Evolutionary conservation across 2,329 filamentous ascomycete genomes (phyloP).

Genomic region (Xylariaceae sp.): DNA sequence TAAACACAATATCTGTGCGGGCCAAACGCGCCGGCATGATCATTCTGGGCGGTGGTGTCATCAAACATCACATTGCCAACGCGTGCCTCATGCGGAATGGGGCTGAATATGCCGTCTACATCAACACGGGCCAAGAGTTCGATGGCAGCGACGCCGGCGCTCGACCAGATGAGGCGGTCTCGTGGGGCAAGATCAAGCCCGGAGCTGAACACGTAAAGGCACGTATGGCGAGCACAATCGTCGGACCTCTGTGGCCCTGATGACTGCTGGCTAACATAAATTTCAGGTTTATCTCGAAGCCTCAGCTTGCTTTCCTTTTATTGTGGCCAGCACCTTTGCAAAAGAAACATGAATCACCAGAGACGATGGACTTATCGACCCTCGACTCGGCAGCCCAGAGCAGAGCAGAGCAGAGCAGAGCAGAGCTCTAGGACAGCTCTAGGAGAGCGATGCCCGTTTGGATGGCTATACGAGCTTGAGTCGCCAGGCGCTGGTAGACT

Average conservation of each 20-base stretch:
- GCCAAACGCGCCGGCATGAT: conserved; percentile 92
- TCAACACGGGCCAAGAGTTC: conserved; percentile 96
- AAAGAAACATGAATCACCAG: conserved; percentile 33
- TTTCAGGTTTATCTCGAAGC: conserved; percentile 55
- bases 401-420: no score
- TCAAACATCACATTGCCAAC: conserved; percentile 98
- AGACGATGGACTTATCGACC: no score
- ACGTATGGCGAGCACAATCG: no score
- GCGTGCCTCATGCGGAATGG: conserved; percentile 97
- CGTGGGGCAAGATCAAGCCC: conserved; percentile 96
- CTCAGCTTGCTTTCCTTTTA: conserved; percentile 57
- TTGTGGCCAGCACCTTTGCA: conserved; percentile 60
- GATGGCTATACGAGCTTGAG: no score
- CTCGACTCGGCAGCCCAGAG: no score
- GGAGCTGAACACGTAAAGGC: conserved; percentile 87
- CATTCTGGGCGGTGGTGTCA: conserved; percentile 84
- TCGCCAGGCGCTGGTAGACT: no score
- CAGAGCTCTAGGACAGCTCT: no score
- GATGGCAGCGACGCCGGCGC: conserved; percentile 96
- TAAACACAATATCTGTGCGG: conserved; percentile 85
- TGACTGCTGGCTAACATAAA: conserved; percentile 11
- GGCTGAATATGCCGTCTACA: conserved; percentile 92
- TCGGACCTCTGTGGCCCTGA: no score
- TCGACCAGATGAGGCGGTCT: conserved; percentile 90
- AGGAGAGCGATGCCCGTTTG: no score